Base-by-base conservation (phyloP, 148 eudicot genomes). In the Agrostemma githago region DNA sequence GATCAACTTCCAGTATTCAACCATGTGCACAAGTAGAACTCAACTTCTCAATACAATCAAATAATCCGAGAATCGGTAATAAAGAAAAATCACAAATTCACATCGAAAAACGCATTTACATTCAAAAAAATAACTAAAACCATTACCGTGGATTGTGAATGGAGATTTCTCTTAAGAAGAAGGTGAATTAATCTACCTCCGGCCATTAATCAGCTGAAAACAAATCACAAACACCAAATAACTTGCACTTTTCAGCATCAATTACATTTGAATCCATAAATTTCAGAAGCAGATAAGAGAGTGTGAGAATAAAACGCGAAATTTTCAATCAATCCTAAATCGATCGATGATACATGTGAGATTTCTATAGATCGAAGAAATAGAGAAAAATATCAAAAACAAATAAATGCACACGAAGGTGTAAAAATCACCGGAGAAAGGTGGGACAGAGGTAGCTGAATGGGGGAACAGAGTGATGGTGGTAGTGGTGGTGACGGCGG, bases 111-210 rank as follows among this genome's bases (percentile, higher is more conserved):
- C n/a, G n/a, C n/a, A n/a, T n/a, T n/a, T n/a, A n/a, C n/a, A n/a
- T n/a, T n/a, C 53, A 12, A 14, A 20, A 68, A 19, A n/a, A 40
- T n/a, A 19, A 66, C 3, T 3, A n/a, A 63, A 62, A 57, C 42
- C 3, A 83, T 84, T 84, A 91, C 97, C 72, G 74, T 67, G 74
- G 85, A 84, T 62, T 85, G 87, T 68, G 84, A 84, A 11, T 82
- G 85, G 56, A 87, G 78, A 43, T 84, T 87, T 78, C 82, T 85
- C 78, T 73, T 86, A 78, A 91, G 76, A 72, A 91, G 84, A 69
- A 80, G 87, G 62, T 86, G 86, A 72, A 89, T 80, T 57, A 86
- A 83, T 86, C 91, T 83, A 74, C 88, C 90, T 77, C 87, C 89
- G 66, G 86, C 88, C 96, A 90, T 90, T 64, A 74, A 59, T 77